Evolutionary conservation across 768 basidiomycete genomes (phyloP), one percentile per base, ranked within the genome.

Genomic region (Lactarius hatsudake): DNA sequence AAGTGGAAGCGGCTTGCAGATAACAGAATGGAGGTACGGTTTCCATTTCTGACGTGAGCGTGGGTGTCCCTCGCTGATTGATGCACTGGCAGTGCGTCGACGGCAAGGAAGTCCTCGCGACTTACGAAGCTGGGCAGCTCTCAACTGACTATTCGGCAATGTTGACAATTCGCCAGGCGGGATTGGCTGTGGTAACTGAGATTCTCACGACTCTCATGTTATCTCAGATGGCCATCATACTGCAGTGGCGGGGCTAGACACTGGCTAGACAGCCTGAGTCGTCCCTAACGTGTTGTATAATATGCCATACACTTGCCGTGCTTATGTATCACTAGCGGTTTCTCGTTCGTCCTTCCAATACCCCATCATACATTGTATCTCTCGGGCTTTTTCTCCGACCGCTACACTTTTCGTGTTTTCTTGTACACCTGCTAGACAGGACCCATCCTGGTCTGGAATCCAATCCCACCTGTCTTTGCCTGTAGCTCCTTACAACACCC

Each of bases 121-220:
- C 82, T 28, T 93, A 90, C 87, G 90, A 91, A 72, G 74, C 84
- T 59, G 83, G 81, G 67, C 76, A 83, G 8, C 83, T 86, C 18
- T 80, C 81, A 48, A 84, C 86, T 65, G 80, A 85, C 18, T 85
- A 82, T 75, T 78, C 81, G 67, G 90, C 89, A 5, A 81, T 81
- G 59, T 77, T 92, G 59, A 85, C 82, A 20, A 79, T 93, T 73
- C 83, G 79, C 70, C 79, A 83, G 15, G 76, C 83, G 36, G 87
- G 84, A 53, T 81, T 92, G 62, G 76, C 82, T 28, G 74, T 90
- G 66, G 81, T 90, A 64, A 93, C 91, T 10, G 91, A 93, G 75
- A 85, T 93, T 71, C 75, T 93, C 71, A 88, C 91, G 12, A 90
- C 89, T 4, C 83, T 93, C 63, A 81, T 83, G 59, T 80, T 93